Conservation (phyloP, 768 basidiomycete species). For the Kwoniella pini region DNA sequence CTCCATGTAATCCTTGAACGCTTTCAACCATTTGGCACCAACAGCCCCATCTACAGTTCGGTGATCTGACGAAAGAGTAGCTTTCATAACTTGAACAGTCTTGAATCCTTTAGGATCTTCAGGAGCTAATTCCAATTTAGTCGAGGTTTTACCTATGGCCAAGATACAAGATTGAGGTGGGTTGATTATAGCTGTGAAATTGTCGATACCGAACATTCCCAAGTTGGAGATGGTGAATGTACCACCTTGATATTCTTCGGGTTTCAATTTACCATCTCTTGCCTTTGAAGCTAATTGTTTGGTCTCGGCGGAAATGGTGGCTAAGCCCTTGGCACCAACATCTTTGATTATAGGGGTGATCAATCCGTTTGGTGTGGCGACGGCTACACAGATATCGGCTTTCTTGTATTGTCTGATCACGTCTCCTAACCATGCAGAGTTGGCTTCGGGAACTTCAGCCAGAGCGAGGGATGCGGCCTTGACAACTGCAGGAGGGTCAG, state of each 20-base stretch:
- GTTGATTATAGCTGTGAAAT: conserved; percentile 99
- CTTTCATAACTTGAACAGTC: conserved; percentile 88
- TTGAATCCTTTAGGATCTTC: conserved; percentile 95
- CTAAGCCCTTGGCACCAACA: conserved; percentile 86
- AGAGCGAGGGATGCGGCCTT: conserved; percentile 91
- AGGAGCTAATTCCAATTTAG: conserved; percentile 81
- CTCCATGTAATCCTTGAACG: conserved; percentile 95
- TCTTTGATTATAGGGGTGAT: conserved; percentile 98
- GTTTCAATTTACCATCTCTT: conserved; percentile 91
- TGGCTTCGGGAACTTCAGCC: conserved; percentile 92
- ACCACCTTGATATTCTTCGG: conserved; percentile 97
- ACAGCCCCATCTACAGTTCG: conserved; percentile 95
- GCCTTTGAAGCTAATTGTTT: conserved; percentile 94
- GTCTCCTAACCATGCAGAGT: conserved; percentile 97
- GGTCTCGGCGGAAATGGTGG: conserved; percentile 85
- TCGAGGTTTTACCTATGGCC: conserved; percentile 82
- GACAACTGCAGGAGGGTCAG: conserved; percentile 59
- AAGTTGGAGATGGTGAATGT: conserved; percentile 99
- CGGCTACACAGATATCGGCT: conserved; percentile 94
- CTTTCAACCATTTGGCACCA: conserved; percentile 84
- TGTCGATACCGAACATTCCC: conserved; percentile 88
- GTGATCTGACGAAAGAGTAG: conserved; percentile 92
- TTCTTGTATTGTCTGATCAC: conserved; percentile 94
- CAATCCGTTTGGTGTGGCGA: conserved; percentile 90
- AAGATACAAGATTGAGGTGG: conserved; percentile 97